phyloP scores from a whole-genome alignment of 2,329 filamentous ascomycete species.

The Corniculantispora saksenae region DNA sequence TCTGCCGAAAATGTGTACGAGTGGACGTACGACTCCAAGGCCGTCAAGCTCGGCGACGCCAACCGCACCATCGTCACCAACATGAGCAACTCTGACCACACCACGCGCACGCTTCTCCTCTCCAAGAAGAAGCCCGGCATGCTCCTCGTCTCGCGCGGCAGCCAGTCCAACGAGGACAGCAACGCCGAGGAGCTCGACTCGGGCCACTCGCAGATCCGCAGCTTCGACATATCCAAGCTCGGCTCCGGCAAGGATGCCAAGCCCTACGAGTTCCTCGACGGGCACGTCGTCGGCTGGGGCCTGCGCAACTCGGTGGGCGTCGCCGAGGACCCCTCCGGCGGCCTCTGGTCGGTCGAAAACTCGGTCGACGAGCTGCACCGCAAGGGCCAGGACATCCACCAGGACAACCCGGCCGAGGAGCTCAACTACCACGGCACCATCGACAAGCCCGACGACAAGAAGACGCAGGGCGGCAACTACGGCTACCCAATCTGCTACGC shows the following conservation, averaged over 20 bases:
- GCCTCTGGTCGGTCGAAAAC: slow-evolving; percentile 67
- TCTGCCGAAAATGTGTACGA: slow-evolving; percentile 58
- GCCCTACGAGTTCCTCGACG: slow-evolving; percentile 50
- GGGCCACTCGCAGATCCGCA: slow-evolving; percentile 68
- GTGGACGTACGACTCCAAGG: slow-evolving; percentile 64
- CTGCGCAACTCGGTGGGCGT: slow-evolving; percentile 72
- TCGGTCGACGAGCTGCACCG: slow-evolving; percentile 65
- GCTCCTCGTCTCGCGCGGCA: slow-evolving; percentile 68
- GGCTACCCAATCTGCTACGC: slow-evolving; percentile 73
- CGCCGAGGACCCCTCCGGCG: slow-evolving; percentile 59
- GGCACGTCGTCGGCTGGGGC: slow-evolving; percentile 63
- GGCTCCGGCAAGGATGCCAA: slow-evolving; percentile 22
- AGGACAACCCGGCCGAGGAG: slow-evolving; percentile 72
- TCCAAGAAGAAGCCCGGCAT: slow-evolving; percentile 55
- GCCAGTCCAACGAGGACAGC: slow-evolving; percentile 61
- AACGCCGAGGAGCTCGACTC: slow-evolving; percentile 50
- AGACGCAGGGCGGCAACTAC: slow-evolving; percentile 54
- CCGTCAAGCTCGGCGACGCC: slow-evolving; percentile 43
- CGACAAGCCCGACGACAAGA: slow-evolving; percentile 29
- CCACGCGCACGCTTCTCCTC: slow-evolving; percentile 66
- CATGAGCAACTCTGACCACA: slow-evolving; percentile 64
- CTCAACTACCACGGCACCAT: slow-evolving; percentile 71
- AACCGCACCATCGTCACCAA: slow-evolving; percentile 58
- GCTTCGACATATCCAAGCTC: slow-evolving; percentile 46
- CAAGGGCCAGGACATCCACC: slow-evolving; percentile 60